Evolutionary conservation across 2,329 filamentous ascomycete species (phyloP).

Genomic region (Apiospora arundinis): DNA sequence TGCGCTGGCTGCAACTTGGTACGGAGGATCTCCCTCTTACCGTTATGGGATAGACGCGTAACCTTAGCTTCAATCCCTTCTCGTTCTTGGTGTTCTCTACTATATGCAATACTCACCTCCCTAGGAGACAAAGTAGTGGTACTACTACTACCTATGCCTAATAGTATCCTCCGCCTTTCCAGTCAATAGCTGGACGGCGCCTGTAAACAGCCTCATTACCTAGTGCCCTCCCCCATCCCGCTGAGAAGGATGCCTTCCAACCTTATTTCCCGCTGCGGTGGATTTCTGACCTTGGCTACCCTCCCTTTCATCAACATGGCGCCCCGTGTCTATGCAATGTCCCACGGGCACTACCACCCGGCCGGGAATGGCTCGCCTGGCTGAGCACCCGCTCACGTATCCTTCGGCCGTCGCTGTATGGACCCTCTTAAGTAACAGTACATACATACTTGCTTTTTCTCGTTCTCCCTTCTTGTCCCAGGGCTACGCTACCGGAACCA

Average conservation of each 20-base stretch:
- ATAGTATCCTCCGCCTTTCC: background rate
- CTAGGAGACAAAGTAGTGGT: background rate
- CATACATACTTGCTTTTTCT: background rate
- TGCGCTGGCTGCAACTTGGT: background rate
- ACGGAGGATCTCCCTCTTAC: background rate
- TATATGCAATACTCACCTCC: background rate
- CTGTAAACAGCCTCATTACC: slow-evolving; percentile 8
- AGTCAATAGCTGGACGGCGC: background rate
- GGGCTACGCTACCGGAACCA: background rate
- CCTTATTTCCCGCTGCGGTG: slow-evolving; percentile 9
- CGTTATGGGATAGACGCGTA: background rate
- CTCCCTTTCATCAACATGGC: background rate
- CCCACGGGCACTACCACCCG: background rate
- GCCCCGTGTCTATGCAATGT: background rate
- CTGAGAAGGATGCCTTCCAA: background rate
- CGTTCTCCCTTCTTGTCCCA: background rate
- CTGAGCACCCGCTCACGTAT: background rate
- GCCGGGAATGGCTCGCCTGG: slow-evolving; percentile 1
- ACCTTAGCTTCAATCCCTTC: background rate
- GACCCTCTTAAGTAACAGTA: background rate
- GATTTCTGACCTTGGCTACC: background rate
- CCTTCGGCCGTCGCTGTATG: background rate
- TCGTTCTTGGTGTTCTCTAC: background rate
- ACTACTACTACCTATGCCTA: background rate
- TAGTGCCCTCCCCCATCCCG: background rate